phyloP scores from a whole-genome alignment of 2,329 filamentous ascomycete species.

The Aspergillus sp. region DNA sequence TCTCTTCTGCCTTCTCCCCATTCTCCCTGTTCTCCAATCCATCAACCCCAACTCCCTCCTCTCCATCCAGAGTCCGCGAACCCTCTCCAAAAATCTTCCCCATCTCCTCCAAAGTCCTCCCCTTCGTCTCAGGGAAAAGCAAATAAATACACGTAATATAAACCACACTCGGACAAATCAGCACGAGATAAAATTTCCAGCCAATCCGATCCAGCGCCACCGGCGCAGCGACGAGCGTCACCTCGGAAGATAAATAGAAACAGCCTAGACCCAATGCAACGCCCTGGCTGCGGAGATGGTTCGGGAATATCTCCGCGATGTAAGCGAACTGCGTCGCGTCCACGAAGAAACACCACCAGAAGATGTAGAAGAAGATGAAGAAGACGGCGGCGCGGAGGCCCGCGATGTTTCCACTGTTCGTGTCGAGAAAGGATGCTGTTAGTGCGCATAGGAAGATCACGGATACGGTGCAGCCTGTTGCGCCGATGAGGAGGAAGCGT shows the following conservation, averaged over 20 bases:
- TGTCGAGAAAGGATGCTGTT: conserved; percentile 35
- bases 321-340: conserved; percentile 48
- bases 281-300: conserved; percentile 38
- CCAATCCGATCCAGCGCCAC: conserved; percentile 33
- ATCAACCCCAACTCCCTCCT: no score
- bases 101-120: conserved; percentile 38
- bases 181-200: conserved; percentile 42
- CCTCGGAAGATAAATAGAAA: conserved; percentile 37
- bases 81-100: conserved; percentile 36
- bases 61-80: no score
- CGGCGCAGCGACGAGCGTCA: conserved; percentile 35
- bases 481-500: conserved; percentile 38
- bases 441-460: conserved; percentile 37
- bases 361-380: conserved; percentile 43
- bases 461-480: conserved; percentile 31
- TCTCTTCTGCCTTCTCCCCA: no score
- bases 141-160: conserved; percentile 35
- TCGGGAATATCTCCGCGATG: conserved; percentile 44
- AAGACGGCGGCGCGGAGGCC: conserved; percentile 41
- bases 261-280: conserved; percentile 38
- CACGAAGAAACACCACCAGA: conserved; percentile 43
- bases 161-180: conserved; percentile 33
- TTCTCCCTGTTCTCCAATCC: no score
- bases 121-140: conserved; percentile 40
- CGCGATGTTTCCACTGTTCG: conserved; percentile 26